Percentiles rank a stretch among this genome's conserved stretches.
Evolutionary conservation across 805 yeast genomes (phyloP).

Genomic region (Yamadazyma sp.): DNA sequence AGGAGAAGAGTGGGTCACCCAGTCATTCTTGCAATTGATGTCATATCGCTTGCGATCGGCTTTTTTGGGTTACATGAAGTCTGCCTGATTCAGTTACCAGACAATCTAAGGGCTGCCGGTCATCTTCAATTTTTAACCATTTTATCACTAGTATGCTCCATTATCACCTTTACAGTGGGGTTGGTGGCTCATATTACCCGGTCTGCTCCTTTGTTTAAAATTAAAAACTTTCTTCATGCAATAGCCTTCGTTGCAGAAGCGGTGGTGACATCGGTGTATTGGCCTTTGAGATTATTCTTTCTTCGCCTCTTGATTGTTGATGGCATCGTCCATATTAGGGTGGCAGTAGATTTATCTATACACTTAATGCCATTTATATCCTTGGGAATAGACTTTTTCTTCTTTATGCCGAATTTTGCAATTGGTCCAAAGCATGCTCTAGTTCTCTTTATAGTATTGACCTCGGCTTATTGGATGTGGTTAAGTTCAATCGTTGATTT

Average conservation of each 20-base stretch:
- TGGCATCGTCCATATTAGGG: slow-evolving; percentile 40
- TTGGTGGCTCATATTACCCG: slow-evolving; percentile 33
- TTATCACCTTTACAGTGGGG: slow-evolving; percentile 43
- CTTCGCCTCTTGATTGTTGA: slow-evolving; percentile 46
- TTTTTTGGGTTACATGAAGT: slow-evolving; percentile 25
- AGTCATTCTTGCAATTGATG: slow-evolving; percentile 23
- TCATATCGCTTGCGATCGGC: slow-evolving; percentile 28
- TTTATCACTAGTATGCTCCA: slow-evolving; percentile 51
- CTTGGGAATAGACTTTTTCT: slow-evolving; percentile 54
- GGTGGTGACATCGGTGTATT: slow-evolving; percentile 63
- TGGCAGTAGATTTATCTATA: slow-evolving; percentile 53
- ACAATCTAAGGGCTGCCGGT: slow-evolving; percentile 54
- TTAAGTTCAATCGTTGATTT: slow-evolving; percentile 49
- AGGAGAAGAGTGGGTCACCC: slow-evolving; percentile 29
- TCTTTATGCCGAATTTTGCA: slow-evolving; percentile 49
- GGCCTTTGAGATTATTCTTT: slow-evolving; percentile 63
- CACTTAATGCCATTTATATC: slow-evolving; percentile 59
- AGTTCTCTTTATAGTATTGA: slow-evolving; percentile 34
- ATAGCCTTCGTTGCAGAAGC: slow-evolving; percentile 57
- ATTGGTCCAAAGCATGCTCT: slow-evolving; percentile 38
- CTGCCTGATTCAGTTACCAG: slow-evolving; percentile 42
- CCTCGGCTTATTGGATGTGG: slow-evolving; percentile 53
- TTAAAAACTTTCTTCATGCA: slow-evolving; percentile 49
- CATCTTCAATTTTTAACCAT: slow-evolving; percentile 74
- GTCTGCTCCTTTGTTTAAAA: slow-evolving; percentile 22